phyloP scores from a whole-genome alignment of 106 monocot genomes.

The Acorus gramineus region DNA sequence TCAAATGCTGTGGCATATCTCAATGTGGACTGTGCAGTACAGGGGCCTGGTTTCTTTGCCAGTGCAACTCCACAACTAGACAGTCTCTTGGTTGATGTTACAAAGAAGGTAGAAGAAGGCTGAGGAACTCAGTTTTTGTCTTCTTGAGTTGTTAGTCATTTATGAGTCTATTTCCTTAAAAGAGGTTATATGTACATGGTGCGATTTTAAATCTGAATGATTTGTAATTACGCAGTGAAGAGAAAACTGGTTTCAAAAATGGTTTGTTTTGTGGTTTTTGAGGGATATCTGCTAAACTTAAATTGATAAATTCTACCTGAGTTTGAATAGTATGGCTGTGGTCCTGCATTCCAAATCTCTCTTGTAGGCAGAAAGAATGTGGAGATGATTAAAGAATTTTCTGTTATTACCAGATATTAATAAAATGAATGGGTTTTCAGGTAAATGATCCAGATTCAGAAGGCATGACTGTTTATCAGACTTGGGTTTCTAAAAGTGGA shows the following conservation, averaged over 20 bases:
- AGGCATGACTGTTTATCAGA: constrained; percentile 46
- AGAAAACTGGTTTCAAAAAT: no score
- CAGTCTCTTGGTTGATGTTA: constrained; percentile 56
- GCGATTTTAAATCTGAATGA: no score
- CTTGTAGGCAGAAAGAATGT: no score
- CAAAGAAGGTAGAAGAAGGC: constrained; percentile 39
- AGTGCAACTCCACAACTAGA: constrained; percentile 76
- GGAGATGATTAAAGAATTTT: no score
- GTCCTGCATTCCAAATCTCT: no score
- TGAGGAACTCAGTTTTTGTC: neutral
- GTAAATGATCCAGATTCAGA: constrained; percentile 60
- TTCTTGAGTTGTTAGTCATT: neutral
- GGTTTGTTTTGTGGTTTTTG: no score
- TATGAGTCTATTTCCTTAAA: neutral
- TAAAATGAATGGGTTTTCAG: constrained; percentile 20
- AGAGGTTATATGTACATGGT: no score
- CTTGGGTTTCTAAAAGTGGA: constrained; percentile 40
- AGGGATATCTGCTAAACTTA: no score
- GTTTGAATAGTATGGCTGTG: no score
- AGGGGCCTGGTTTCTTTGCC: constrained; percentile 76
- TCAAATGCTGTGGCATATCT: constrained; percentile 75
- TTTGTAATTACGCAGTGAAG: no score
- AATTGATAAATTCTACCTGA: no score
- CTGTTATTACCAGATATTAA: no score
- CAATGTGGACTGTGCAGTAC: constrained; percentile 91